A percentile compares a stretch with the other conserved stretches of the same genome.
Conservation (phyloP, 83 land plant species). For the Diphasiastrum complanatum region DNA sequence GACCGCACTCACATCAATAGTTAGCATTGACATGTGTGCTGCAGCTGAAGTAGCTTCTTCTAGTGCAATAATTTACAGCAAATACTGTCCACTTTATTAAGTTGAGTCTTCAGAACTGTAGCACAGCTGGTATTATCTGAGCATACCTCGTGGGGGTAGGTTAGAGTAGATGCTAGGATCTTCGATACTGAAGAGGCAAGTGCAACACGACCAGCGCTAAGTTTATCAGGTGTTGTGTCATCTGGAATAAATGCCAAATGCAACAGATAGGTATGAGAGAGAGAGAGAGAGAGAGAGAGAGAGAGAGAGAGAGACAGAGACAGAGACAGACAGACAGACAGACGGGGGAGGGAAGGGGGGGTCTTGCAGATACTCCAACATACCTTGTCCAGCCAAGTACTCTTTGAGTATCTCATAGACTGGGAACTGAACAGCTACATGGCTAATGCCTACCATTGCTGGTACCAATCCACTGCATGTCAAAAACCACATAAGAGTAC, state of each 20-base stretch:
- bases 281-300: background rate
- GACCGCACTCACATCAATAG: background rate
- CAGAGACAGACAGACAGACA: background rate
- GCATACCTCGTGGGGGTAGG: slow-evolving; percentile 95
- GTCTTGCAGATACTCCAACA: background rate
- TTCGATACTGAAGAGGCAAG: slow-evolving; percentile 82
- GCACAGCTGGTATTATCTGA: background rate
- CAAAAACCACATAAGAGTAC: too few relatives aligned
- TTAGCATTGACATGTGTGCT: background rate
- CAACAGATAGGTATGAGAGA: background rate
- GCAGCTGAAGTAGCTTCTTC: background rate
- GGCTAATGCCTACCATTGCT: slow-evolving; percentile 77
- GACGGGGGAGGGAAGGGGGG: background rate
- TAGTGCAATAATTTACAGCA: background rate
- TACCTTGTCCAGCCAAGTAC: slow-evolving; percentile 63
- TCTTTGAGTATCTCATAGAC: slow-evolving; percentile 68
- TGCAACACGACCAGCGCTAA: slow-evolving; percentile 61
- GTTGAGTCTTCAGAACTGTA: background rate
- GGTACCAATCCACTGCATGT: slow-evolving; percentile 78
- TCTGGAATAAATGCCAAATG: slow-evolving; percentile 30
- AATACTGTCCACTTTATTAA: background rate
- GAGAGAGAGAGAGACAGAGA: background rate
- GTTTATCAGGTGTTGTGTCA: slow-evolving; percentile 57
- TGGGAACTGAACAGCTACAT: slow-evolving; percentile 93
- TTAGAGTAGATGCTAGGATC: slow-evolving; percentile 76